Conservation (phyloP, 2,329 filamentous ascomycete species). For the Geosmithia putterillii region DNA sequence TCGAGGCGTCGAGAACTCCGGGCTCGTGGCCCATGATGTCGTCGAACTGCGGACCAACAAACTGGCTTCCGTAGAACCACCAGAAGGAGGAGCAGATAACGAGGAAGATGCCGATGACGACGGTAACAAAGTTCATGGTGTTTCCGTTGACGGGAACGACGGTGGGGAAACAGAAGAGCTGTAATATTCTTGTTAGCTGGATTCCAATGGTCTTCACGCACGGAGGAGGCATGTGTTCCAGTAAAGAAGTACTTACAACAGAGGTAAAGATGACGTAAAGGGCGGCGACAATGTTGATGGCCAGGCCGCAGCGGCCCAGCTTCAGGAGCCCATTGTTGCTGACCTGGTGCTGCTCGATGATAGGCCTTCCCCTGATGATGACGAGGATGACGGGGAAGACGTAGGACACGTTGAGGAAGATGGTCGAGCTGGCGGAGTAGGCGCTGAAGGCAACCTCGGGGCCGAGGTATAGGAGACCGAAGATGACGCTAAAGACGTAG, state of each 20-base stretch:
- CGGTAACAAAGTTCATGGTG: slow-evolving; percentile 3
- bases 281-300: slow-evolving; percentile 17
- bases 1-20: background rate
- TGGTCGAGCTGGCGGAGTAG: slow-evolving; percentile 29
- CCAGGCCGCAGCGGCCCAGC: slow-evolving; percentile 14
- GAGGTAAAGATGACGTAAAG: slow-evolving; percentile 25
- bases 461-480: slow-evolving; percentile 32
- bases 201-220: background rate
- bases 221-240: no score
- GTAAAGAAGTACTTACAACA: slow-evolving; percentile 12
- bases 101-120: slow-evolving; percentile 3
- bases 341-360: slow-evolving; percentile 14
- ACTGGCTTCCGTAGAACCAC: background rate
- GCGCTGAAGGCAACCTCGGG: slow-evolving; percentile 33
- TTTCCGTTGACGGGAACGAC: slow-evolving; percentile 1
- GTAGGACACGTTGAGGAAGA: slow-evolving; percentile 33
- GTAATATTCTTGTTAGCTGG: background rate
- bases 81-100: slow-evolving; percentile 2
- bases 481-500: slow-evolving; percentile 28
- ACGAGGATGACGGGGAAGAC: slow-evolving; percentile 26
- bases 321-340: slow-evolving; percentile 13
- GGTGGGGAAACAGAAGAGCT: slow-evolving; percentile 4
- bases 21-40: background rate
- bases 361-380: slow-evolving; percentile 19
- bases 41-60: slow-evolving; percentile 1